phyloP scores from a whole-genome alignment of 768 basidiomycete species.

The Rhizopogon salebrosus region DNA sequence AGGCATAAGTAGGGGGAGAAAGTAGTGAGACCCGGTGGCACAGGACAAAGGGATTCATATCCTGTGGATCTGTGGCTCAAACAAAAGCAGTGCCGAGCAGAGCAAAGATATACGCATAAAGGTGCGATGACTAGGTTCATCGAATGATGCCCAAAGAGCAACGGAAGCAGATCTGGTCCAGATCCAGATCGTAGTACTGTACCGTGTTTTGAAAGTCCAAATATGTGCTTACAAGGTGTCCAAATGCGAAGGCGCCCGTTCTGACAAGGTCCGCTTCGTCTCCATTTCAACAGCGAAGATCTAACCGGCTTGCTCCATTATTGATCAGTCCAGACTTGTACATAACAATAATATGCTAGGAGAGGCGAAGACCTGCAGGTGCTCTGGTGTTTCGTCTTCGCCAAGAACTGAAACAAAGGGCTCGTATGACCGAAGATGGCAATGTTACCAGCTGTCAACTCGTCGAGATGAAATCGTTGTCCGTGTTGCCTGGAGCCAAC shows the following conservation, averaged over 20 bases:
- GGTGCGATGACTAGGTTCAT: slow-evolving; percentile 17
- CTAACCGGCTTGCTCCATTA: background rate
- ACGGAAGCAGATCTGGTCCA: background rate
- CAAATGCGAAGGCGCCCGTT: too few species aligned
- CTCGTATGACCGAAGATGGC: background rate
- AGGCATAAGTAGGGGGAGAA: slow-evolving; percentile 26
- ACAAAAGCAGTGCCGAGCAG: slow-evolving; percentile 29
- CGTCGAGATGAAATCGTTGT: background rate
- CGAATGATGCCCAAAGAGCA: slow-evolving; percentile 22
- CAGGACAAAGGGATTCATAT: slow-evolving; percentile 25
- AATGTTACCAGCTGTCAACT: background rate
- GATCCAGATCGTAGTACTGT: background rate
- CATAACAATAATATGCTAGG: too few species aligned
- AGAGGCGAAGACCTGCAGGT: too few species aligned
- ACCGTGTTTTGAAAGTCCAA: background rate
- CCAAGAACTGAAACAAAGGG: background rate
- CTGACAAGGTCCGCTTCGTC: too few species aligned
- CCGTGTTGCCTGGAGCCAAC: background rate
- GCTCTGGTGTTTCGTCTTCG: background rate
- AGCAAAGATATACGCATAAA: slow-evolving; percentile 8
- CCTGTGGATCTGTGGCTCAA: slow-evolving; percentile 15
- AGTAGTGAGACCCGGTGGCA: slow-evolving; percentile 12
- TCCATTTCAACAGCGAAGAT: too few species aligned
- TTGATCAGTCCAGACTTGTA: too few species aligned
- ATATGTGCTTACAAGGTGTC: background rate